A percentile compares a stretch with the other conserved stretches of the same genome.
Conservation (phyloP, 2,329 filamentous ascomycete genomes). For the Trichoderma polysporum region DNA sequence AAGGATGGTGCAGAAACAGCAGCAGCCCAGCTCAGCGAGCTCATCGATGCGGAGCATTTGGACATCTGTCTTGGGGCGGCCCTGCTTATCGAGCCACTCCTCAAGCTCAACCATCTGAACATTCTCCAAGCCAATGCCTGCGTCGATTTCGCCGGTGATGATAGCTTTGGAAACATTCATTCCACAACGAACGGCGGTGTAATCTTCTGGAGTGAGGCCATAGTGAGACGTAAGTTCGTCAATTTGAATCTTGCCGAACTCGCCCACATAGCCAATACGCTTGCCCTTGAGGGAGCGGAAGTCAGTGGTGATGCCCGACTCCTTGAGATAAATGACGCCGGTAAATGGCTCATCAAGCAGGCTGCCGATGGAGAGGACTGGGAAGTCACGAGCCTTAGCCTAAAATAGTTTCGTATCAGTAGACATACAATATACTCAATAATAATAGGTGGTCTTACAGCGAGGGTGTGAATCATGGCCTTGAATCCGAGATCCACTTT, state of each 20-base stretch:
- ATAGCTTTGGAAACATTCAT: conserved; percentile 81
- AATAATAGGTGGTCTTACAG: conserved; percentile 44
- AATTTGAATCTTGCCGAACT: conserved; percentile 82
- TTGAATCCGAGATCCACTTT: conserved; percentile 80
- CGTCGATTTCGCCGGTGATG: conserved; percentile 69
- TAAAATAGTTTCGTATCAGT: conserved; percentile 29
- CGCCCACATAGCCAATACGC: conserved; percentile 75
- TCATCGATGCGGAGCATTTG: conserved; percentile 81
- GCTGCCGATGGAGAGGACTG: conserved; percentile 69
- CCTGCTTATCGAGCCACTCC: conserved; percentile 67
- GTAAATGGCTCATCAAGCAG: conserved; percentile 80
- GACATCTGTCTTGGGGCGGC: conserved; percentile 64
- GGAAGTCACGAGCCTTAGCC: conserved; percentile 75
- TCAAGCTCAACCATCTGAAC: conserved; percentile 82
- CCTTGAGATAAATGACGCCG: conserved; percentile 73
- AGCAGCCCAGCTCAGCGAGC: conserved; percentile 76
- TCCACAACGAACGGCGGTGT: conserved; percentile 74
- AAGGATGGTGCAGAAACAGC: conserved; percentile 80
- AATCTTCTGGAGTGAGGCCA: conserved; percentile 69
- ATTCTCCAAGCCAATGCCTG: conserved; percentile 75
- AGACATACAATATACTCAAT: background rate
- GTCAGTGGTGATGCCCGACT: conserved; percentile 71
- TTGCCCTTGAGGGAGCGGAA: conserved; percentile 74
- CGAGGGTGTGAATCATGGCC: conserved; percentile 80
- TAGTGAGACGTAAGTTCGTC: conserved; percentile 78